Evolutionary conservation across 1,284 basidiomycete genomes (phyloP).

Genomic region (Melampsora larici-populina): DNA sequence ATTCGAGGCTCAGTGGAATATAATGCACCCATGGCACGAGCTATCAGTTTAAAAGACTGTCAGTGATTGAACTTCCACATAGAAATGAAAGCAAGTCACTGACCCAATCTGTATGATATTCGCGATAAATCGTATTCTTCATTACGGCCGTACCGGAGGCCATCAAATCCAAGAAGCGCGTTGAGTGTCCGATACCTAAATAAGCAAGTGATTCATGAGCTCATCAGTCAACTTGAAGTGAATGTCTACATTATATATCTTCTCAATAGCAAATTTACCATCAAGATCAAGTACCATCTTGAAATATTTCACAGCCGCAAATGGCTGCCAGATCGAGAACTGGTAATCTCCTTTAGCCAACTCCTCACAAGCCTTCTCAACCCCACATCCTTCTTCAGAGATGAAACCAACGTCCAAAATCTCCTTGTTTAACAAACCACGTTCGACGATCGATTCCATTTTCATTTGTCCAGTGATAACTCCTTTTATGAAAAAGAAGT

Average conservation of each 20-base stretch:
- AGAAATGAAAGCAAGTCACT: background rate
- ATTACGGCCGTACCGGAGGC: conserved; percentile 14
- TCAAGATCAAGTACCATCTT: conserved; percentile 29
- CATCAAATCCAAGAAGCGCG: conserved; percentile 20
- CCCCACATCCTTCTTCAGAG: conserved; percentile 15
- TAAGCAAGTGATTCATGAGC: background rate
- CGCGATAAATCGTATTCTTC: conserved; percentile 32
- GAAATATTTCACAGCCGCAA: conserved; percentile 34
- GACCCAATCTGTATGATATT: conserved; percentile 35
- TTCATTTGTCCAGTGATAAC: background rate
- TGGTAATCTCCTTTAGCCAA: conserved; percentile 22
- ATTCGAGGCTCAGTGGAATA: conserved; percentile 24
- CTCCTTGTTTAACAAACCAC: conserved; percentile 7
- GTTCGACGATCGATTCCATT: background rate
- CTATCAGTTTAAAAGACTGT: background rate
- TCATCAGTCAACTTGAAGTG: background rate
- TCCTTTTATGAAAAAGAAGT: background rate
- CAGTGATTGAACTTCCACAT: background rate
- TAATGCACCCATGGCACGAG: conserved; percentile 36
- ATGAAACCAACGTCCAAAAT: conserved; percentile 25
- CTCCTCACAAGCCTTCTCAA: conserved; percentile 19
- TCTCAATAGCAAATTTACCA: background rate
- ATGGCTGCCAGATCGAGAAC: conserved; percentile 31
- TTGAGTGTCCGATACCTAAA: conserved; percentile 19
- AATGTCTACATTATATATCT: background rate